Evolutionary conservation across 768 basidiomycete species (phyloP).

Genomic region (Artomyces pyxidatus): DNA sequence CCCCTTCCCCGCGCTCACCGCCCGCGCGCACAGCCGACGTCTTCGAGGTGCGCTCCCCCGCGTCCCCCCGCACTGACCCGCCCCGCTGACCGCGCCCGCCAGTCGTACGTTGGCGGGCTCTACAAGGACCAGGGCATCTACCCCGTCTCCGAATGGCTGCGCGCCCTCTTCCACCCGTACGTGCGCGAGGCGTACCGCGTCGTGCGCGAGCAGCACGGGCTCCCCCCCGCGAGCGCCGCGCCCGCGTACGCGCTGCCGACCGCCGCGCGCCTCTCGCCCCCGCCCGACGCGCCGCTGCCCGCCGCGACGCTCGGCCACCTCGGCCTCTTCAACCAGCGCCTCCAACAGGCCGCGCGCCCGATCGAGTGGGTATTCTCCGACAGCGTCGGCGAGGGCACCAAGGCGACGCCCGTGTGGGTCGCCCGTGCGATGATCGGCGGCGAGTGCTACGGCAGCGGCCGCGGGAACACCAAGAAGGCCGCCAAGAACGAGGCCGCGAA

Average conservation of each 20-base stretch:
- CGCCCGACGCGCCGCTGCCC: slow-evolving; percentile 3
- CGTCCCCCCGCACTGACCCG: not conserved
- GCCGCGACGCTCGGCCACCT: slow-evolving; percentile 48
- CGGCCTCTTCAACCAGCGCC: slow-evolving; percentile 70
- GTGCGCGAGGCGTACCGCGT: slow-evolving; percentile 49
- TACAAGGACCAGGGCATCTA: slow-evolving; percentile 62
- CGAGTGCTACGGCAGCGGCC: slow-evolving; percentile 49
- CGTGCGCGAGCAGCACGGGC: slow-evolving; percentile 60
- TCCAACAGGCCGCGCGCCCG: slow-evolving; percentile 46
- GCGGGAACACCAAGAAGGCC: slow-evolving; percentile 68
- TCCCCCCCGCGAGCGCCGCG: slow-evolving; percentile 30
- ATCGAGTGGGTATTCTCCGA: slow-evolving; percentile 71
- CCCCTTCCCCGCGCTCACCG: slow-evolving; percentile 4
- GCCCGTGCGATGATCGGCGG: slow-evolving; percentile 59
- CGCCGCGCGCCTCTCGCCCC: slow-evolving; percentile 8
- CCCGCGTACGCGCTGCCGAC: slow-evolving; percentile 18
- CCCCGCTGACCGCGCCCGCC: not conserved
- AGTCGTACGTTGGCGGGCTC: slow-evolving; percentile 79
- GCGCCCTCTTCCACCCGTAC: slow-evolving; percentile 56
- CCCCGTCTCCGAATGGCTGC: slow-evolving; percentile 51
- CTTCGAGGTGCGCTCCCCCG: slow-evolving; percentile 51
- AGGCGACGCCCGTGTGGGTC: slow-evolving; percentile 71
- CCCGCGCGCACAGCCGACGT: slow-evolving; percentile 50
- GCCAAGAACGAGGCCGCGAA: slow-evolving; percentile 81
- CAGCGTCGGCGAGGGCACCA: slow-evolving; percentile 35